Evolutionary conservation across 225 moss, liverwort and hornwort species (phyloP).

Genomic region (Thuidium tamariscinum): DNA sequence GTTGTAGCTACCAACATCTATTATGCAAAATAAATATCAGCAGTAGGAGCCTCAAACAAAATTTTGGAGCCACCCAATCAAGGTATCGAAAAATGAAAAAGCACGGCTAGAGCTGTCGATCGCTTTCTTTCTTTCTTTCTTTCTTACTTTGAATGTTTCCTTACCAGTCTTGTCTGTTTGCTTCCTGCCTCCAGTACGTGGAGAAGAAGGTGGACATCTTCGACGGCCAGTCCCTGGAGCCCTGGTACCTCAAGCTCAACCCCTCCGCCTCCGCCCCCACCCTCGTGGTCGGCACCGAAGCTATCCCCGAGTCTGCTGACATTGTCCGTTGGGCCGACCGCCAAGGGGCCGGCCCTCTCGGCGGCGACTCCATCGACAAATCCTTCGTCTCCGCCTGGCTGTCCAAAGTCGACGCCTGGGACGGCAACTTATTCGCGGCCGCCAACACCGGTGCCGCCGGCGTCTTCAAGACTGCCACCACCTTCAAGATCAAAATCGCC

Average conservation of each 20-base stretch:
- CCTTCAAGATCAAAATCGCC: conserved; percentile 66
- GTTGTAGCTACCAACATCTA: background rate
- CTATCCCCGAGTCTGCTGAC: conserved; percentile 46
- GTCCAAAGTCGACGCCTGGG: conserved; percentile 64
- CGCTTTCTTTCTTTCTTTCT: background rate
- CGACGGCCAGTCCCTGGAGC: conserved; percentile 59
- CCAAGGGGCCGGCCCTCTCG: conserved; percentile 46
- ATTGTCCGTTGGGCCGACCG: conserved; percentile 74
- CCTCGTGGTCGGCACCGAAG: conserved; percentile 43
- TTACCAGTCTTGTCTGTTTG: background rate
- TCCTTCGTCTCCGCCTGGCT: conserved; percentile 58
- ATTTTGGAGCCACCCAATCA: background rate
- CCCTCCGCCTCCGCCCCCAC: conserved; percentile 37
- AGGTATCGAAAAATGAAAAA: background rate
- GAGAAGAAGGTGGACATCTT: conserved; percentile 76
- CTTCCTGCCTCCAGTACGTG: conserved; percentile 35
- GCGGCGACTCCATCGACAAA: conserved; percentile 63
- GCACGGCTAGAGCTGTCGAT: background rate
- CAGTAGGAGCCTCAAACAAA: background rate
- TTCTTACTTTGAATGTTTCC: background rate
- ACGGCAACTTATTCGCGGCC: conserved; percentile 57
- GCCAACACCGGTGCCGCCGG: conserved; percentile 18
- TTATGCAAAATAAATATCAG: background rate
- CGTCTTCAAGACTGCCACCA: conserved; percentile 10
- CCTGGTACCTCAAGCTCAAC: conserved; percentile 72